Evolutionary conservation across 805 yeast genomes (phyloP).

Genomic region (Candida ponderosae): DNA sequence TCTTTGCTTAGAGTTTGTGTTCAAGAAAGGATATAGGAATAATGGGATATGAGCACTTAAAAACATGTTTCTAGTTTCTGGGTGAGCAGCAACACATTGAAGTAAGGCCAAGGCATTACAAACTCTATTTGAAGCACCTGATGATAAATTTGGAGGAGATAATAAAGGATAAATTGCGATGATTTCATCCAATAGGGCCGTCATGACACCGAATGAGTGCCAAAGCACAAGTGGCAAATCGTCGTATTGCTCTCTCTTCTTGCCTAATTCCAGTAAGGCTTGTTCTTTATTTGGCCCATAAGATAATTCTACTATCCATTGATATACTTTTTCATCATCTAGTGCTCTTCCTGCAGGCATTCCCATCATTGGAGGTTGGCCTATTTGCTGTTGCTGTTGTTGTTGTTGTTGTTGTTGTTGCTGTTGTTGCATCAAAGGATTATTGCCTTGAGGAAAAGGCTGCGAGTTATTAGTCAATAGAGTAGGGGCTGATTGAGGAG

Average conservation of each 20-base stretch:
- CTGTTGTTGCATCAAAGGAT: conserved; percentile 4
- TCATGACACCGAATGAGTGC: conserved; percentile 96
- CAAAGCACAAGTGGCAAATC: conserved; percentile 89
- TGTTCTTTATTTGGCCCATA: conserved; percentile 90
- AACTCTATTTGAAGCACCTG: conserved; percentile 85
- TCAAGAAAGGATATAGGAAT: conserved; percentile 87
- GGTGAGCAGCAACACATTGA: conserved; percentile 95
- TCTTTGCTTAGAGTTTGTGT: conserved; percentile 84
- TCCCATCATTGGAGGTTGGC: conserved; percentile 4
- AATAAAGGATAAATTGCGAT: conserved; percentile 83
- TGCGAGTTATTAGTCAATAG: no score
- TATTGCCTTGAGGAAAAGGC: no score
- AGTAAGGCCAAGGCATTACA: conserved; percentile 91
- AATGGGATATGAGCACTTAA: conserved; percentile 87
- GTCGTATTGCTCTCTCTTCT: conserved; percentile 90
- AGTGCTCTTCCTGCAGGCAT: conserved; percentile 31
- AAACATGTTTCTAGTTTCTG: conserved; percentile 79
- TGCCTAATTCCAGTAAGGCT: conserved; percentile 86
- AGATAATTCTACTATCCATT: conserved; percentile 84
- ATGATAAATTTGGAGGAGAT: conserved; percentile 78
- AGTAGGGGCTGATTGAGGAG: no score
- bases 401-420: conserved; percentile 7
- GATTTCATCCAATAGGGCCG: conserved; percentile 82
- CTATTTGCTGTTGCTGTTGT: conserved; percentile 3
- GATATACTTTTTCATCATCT: conserved; percentile 77